Percentiles rank a stretch among this genome's conserved stretches.
Evolutionary conservation across 2,329 filamentous ascomycete species (phyloP).

Genomic region (Tolypocladium amazonense): DNA sequence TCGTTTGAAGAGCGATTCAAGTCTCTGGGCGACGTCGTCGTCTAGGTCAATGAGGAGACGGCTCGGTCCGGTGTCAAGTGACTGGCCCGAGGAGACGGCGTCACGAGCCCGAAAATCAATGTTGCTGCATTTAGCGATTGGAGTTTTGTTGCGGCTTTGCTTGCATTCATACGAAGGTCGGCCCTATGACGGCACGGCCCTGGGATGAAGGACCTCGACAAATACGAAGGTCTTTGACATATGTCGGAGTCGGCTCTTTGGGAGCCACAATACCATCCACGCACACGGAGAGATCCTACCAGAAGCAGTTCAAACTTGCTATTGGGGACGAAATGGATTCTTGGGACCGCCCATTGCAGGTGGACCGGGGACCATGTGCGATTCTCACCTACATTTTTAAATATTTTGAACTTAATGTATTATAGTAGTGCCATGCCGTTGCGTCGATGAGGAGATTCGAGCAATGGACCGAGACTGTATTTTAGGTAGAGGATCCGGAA

Average conservation of each 20-base stretch:
- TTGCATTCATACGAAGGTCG: constrained; percentile 8
- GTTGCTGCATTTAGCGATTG: constrained; percentile 26
- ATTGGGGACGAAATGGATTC: not conserved
- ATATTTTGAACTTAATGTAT: constrained; percentile 17
- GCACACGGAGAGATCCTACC: not conserved
- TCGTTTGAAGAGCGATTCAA: constrained; percentile 25
- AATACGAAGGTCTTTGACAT: not conserved
- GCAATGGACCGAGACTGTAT: not conserved
- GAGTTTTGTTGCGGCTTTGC: constrained; percentile 21
- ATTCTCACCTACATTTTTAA: not conserved
- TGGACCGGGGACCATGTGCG: not conserved
- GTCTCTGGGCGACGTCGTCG: constrained; percentile 13
- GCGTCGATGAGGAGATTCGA: not conserved
- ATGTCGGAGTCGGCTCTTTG: not conserved
- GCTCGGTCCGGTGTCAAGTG: not conserved
- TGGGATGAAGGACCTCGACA: not conserved
- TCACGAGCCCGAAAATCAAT: not conserved
- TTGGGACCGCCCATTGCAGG: not conserved
- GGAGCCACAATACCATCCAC: not conserved
- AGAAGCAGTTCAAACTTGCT: not conserved
- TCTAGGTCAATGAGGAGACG: not conserved
- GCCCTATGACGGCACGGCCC: constrained; percentile 1
- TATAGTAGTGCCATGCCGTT: constrained; percentile 10
- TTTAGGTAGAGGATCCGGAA: not conserved
- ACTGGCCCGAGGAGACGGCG: not conserved